Evolutionary conservation across 2,329 filamentous ascomycete species (phyloP), one percentile per base, ranked within the genome.

Genomic region (Ophiostoma quercus): DNA sequence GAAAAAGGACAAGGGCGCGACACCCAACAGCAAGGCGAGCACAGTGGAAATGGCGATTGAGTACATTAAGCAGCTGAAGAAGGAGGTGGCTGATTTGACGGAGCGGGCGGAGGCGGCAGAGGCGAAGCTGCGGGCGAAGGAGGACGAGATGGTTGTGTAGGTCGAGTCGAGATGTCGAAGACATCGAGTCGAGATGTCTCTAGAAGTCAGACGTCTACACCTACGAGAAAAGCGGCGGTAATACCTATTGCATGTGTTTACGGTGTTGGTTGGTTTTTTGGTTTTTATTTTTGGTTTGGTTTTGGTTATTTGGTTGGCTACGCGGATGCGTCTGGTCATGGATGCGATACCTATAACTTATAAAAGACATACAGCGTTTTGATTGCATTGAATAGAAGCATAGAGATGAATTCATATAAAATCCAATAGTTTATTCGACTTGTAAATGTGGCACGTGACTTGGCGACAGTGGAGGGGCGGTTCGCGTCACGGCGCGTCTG

Each of bases 1-100:
- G 94, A 94, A 2, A 96, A 91, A 74, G 97, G 95, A 0, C 94
- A 98, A 19, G 94, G 60, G 63, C 8, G 67, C 7, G 51, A 85
- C 87, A 68, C 88, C 90, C 41, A 93, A 90, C 76, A 97, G 93
- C 80, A 99, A 98, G 79, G 95, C 95, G 1, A 96, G 92, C 74
- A 97, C 96, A 0, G 95, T 99, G n/a, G 95, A 99, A 79, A 89
- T 92, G 80, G 95, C 95, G 1, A 98, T 98, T 75, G 90, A 94
- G 70, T 97, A 98, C 77, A 97, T 99, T 80, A 94, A 92, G 79
- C 85, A 89, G 71, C 80, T 99, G 72, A 89, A 96, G 79, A 82
- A 87, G 74, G 91, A 96, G 77, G 81, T 92, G 19, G 85, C 84
- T 2, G 85, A 87, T 43, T 88, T 88, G 29, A 88, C 88, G 68